Base-by-base conservation (phyloP, 2,329 filamentous ascomycete species). In the Botryotinia convoluta region DNA sequence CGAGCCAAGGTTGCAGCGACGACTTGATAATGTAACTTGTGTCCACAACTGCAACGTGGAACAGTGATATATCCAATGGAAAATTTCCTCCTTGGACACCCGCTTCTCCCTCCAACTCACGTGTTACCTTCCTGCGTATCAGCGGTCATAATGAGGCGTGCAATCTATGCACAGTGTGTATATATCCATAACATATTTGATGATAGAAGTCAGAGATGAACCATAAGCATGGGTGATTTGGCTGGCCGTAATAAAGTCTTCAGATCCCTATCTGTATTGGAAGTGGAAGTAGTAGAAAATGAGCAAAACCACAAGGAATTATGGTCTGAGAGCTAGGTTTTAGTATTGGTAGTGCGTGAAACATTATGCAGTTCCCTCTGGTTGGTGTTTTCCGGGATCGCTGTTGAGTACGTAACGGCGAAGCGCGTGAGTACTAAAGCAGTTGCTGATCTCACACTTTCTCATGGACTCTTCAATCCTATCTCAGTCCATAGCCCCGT, bases 261-360 rank as follows among this genome's bases (percentile, higher is more conserved):
- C 14, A 93, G 92, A 75, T 93, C 90, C 80, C 94, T 91, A 83
- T 92, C 90, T 7, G 92, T 91, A 75, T 91, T 93, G 5, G 92
- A 90, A 3, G 92, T 95, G 81, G 95, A 95, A 1, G 93, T 95
- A 64, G 92, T 90, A 77, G 95, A 91, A 0, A 91, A 94, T 18
- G 91, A 92, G 69, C 93, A 93, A 42, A 93, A 93, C 93, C 93
- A 81, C 93, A 95, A 69, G 96, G 87, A 74, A 16, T 8, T 39
- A 39, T 84, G 78, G 92, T 93, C 85, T 95, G 93, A 77, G 95
- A 90, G 84, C 92, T 92, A 73, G 91, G 89, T 74, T 90, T 87
- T 78, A 92, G 90, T 84, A 92, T 90, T 45, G 90, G 87, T 67
- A 89, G 88, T 75, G 92, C 91, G 85, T 94, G 92, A 79, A 92